Percentiles rank a stretch among this genome's conserved stretches.
These are phyloP conservation scores for Aspergillus tanneri DNA, from an alignment of 2,329 filamentous ascomycete species.

Conservation along the genomic window DNA sequence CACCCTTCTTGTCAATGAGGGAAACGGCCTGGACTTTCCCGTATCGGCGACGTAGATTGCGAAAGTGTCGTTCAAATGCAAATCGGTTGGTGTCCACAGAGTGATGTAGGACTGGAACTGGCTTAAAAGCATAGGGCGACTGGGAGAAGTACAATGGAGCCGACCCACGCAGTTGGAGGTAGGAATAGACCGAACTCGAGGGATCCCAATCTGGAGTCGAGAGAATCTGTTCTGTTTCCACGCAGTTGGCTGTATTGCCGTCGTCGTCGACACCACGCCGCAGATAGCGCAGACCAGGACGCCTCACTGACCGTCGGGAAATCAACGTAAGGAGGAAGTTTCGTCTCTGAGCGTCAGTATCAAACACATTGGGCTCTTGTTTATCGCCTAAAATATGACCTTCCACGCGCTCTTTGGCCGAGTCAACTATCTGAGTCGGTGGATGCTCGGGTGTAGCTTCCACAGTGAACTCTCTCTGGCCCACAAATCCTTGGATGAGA, in stretches of 20 bases:
- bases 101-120: slow-evolving; percentile 76
- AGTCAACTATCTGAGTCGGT: slow-evolving; percentile 10
- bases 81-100: slow-evolving; percentile 73
- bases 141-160: slow-evolving; percentile 96
- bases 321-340: slow-evolving; percentile 82
- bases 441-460: slow-evolving; percentile 43
- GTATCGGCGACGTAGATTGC: slow-evolving; percentile 66
- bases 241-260: slow-evolving; percentile 82
- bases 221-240: slow-evolving; percentile 94
- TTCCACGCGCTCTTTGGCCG: slow-evolving; percentile 23
- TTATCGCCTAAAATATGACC: slow-evolving; percentile 46
- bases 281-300: slow-evolving; percentile 85
- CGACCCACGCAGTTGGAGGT: slow-evolving; percentile 83
- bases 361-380: slow-evolving; percentile 28
- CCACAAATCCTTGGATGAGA: slow-evolving; percentile 90
- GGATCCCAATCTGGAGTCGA: slow-evolving; percentile 67
- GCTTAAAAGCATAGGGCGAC: slow-evolving; percentile 89
- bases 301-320: slow-evolving; percentile 81
- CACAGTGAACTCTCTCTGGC: slow-evolving; percentile 76
- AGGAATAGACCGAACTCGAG: slow-evolving; percentile 68
- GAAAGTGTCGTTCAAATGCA: slow-evolving; percentile 79
- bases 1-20: slow-evolving; percentile 83
- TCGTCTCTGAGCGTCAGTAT: slow-evolving; percentile 32
- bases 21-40: slow-evolving; percentile 76
- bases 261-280: slow-evolving; percentile 88